phyloP scores from a whole-genome alignment of 2,329 filamentous ascomycete genomes.

The Nakataea oryzae region DNA sequence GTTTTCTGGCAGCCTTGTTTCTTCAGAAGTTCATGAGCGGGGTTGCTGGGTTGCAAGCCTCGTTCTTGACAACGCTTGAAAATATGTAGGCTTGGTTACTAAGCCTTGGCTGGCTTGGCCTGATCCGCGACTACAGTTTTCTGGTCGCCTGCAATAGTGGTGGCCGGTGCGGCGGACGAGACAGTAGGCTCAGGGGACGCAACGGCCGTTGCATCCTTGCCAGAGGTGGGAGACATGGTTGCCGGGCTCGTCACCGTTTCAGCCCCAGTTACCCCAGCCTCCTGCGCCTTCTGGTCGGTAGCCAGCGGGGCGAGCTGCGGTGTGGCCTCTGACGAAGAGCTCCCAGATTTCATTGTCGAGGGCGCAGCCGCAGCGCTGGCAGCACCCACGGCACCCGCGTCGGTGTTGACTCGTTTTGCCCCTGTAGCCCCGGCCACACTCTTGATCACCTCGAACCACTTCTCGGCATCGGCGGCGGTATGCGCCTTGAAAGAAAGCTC shows the following conservation, averaged over 20 bases:
- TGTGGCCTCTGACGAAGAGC: constrained; percentile 9
- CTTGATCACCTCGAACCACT: constrained; percentile 72
- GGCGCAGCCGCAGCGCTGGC: constrained; percentile 16
- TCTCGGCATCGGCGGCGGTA: constrained; percentile 66
- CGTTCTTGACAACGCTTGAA: not conserved
- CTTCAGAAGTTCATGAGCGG: not conserved
- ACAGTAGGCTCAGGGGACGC: not conserved
- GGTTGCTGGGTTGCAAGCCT: not conserved
- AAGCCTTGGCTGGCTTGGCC: not conserved
- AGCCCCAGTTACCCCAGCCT: constrained; percentile 32
- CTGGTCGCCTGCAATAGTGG: not conserved
- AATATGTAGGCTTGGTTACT: no score
- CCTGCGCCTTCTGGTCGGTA: constrained; percentile 29
- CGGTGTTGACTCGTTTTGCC: constrained; percentile 20
- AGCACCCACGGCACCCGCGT: constrained; percentile 8
- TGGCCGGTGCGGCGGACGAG: not conserved
- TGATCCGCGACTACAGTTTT: not conserved
- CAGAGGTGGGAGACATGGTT: constrained; percentile 16
- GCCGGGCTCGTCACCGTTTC: constrained; percentile 20
- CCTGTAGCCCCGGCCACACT: constrained; percentile 43
- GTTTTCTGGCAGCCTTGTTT: not conserved
- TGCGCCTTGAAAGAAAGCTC: constrained; percentile 86
- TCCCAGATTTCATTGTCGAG: constrained; percentile 1
- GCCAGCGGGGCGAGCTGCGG: constrained; percentile 9
- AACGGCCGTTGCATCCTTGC: constrained; percentile 6